These are phyloP conservation scores for Cordyceps fumosorosea DNA, from an alignment of 2,329 filamentous ascomycete species.

Conservation along the genomic window DNA sequence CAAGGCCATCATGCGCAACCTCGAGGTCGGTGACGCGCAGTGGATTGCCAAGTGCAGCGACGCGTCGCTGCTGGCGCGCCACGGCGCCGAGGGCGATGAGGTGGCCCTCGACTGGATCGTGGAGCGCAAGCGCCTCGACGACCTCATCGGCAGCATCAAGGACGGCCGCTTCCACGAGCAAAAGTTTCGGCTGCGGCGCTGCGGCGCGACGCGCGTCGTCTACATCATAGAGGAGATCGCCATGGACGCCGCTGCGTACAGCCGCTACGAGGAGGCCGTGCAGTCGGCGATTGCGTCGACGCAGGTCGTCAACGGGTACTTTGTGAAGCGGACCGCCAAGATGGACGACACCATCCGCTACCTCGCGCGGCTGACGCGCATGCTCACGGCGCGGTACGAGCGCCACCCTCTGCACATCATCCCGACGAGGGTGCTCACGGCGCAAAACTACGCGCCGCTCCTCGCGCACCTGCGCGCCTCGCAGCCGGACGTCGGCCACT, in stretches of 20 bases:
- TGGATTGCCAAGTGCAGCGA: constrained; percentile 73
- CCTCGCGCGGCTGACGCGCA: constrained; percentile 62
- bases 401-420: constrained; percentile 52
- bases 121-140: constrained; percentile 74
- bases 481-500: constrained; percentile 44
- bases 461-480: constrained; percentile 51
- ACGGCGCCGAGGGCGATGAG: constrained; percentile 59
- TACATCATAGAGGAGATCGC: constrained; percentile 72
- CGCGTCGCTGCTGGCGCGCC: constrained; percentile 43
- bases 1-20: constrained; percentile 56
- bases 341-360: constrained; percentile 76
- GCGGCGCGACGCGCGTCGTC: constrained; percentile 67
- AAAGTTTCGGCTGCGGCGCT: constrained; percentile 69
- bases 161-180: constrained; percentile 79
- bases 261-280: constrained; percentile 59
- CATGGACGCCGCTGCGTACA: constrained; percentile 46
- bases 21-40: constrained; percentile 69
- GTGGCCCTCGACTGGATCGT: constrained; percentile 74
- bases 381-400: constrained; percentile 61
- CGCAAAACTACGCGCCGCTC: constrained; percentile 59
- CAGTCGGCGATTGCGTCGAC: constrained; percentile 69
- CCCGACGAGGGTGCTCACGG: constrained; percentile 56
- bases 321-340: constrained; percentile 67
- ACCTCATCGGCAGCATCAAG: constrained; percentile 73
- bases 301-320: constrained; percentile 73